A percentile compares a stretch with the other conserved stretches of the same genome.
phyloP scores from a whole-genome alignment of 106 monocot species.

The Agapanthus africanus region DNA sequence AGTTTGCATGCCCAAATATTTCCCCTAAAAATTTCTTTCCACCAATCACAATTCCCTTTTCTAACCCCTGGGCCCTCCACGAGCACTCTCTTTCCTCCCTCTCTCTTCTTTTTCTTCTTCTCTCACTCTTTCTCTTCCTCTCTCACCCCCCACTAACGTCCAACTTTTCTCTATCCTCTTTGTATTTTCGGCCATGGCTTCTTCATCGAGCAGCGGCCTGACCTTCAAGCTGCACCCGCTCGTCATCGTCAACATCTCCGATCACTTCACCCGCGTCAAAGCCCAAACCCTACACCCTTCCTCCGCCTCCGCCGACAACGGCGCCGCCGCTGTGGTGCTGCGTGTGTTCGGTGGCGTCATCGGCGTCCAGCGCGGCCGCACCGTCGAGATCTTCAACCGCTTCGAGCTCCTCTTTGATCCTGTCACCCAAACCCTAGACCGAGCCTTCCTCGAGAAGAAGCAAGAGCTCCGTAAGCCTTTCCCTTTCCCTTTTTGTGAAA shows the following conservation, averaged over 20 bases:
- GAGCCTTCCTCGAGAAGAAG: slow-evolving; percentile 82
- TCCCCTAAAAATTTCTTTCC: no score
- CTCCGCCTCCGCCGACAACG: slow-evolving; percentile 14
- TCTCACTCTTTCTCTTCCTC: no score
- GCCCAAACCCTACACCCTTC: slow-evolving; percentile 41
- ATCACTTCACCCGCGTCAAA: slow-evolving; percentile 84
- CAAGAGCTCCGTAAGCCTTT: slow-evolving; percentile 89
- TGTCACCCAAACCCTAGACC: slow-evolving; percentile 56
- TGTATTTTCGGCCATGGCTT: slow-evolving; percentile 30
- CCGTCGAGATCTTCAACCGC: slow-evolving; percentile 97
- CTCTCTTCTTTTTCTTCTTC: no score
- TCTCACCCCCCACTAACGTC: no score
- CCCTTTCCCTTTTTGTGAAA: no score
- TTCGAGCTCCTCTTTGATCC: slow-evolving; percentile 80
- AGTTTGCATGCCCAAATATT: no score
- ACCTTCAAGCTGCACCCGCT: slow-evolving; percentile 98
- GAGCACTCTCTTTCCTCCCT: no score
- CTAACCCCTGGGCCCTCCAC: no score
- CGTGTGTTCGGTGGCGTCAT: slow-evolving; percentile 94
- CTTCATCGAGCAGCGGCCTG: slow-evolving; percentile 74
- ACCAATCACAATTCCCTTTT: no score
- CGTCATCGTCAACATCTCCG: slow-evolving; percentile 98
- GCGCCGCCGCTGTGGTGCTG: no score
- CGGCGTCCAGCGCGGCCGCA: slow-evolving; percentile 88
- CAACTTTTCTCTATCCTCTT: no score